Conservation (phyloP, 495 filamentous ascomycete genomes). For the Trichoderma parareesei region DNA sequence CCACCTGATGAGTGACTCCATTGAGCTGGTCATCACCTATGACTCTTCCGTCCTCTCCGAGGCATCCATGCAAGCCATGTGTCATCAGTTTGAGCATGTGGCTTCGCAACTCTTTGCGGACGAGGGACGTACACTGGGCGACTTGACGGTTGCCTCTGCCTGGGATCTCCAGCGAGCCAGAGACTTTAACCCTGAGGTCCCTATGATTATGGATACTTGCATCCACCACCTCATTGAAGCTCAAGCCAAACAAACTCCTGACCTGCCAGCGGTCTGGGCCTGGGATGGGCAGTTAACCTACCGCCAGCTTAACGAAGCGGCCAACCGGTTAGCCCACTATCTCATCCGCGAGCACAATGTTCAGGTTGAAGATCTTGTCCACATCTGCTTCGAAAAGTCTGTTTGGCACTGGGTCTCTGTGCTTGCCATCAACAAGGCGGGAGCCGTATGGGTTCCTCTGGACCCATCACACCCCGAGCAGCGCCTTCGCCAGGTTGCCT, state of each 20-base stretch:
- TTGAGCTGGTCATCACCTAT: constrained; percentile 1
- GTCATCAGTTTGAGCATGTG: constrained; percentile 7
- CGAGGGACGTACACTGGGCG: neutral
- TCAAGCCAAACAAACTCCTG: neutral
- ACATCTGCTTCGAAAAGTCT: constrained; percentile 51
- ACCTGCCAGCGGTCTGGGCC: constrained; percentile 20
- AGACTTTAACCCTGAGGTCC: neutral
- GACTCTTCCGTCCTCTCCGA: neutral
- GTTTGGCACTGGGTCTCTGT: constrained; percentile 29
- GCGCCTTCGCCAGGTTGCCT: neutral
- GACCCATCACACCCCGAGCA: constrained; percentile 21
- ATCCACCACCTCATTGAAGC: constrained; percentile 3
- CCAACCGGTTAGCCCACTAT: constrained; percentile 72
- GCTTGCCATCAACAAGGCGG: constrained; percentile 8
- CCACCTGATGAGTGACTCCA: neutral
- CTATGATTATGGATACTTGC: neutral
- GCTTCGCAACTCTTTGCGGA: neutral
- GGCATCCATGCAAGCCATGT: neutral
- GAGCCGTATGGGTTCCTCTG: constrained; percentile 17
- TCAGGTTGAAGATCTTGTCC: constrained; percentile 43
- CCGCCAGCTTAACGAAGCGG: constrained; percentile 51
- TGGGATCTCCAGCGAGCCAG: neutral
- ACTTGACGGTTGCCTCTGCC: neutral
- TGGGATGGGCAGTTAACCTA: constrained; percentile 36
- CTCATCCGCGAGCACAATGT: constrained; percentile 53